These are phyloP conservation scores for Tanozyma kutaoensis DNA, from an alignment of 805 yeast species.

Conservation along the genomic window DNA sequence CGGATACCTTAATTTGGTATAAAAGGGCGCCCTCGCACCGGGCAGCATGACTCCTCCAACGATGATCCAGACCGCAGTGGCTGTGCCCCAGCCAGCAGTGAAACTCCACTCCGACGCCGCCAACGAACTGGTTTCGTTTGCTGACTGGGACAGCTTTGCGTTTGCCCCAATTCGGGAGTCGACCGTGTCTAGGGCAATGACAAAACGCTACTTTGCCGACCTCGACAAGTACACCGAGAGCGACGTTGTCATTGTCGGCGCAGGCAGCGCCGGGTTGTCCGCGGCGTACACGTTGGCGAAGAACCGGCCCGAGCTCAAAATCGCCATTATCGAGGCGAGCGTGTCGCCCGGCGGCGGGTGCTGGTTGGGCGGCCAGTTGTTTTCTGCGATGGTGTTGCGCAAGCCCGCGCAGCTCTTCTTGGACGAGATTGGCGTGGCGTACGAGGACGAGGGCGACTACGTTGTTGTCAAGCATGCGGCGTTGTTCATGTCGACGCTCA, in stretches of 20 bases:
- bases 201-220: slow-evolving; percentile 58
- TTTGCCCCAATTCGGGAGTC: slow-evolving; percentile 69
- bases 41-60: slow-evolving; percentile 21
- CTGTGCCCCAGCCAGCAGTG: too few species aligned
- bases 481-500: slow-evolving; percentile 55
- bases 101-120: neutral
- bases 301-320: slow-evolving; percentile 62
- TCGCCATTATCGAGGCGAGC: slow-evolving; percentile 60
- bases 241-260: slow-evolving; percentile 66
- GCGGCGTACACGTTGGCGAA: slow-evolving; percentile 66
- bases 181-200: slow-evolving; percentile 72
- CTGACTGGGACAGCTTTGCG: slow-evolving; percentile 58
- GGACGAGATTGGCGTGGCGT: slow-evolving; percentile 48
- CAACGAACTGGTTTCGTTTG: slow-evolving; percentile 15
- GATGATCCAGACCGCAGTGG: slow-evolving; percentile 12
- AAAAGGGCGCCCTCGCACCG: neutral
- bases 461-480: slow-evolving; percentile 78
- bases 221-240: slow-evolving; percentile 63
- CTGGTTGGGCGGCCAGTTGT: slow-evolving; percentile 66
- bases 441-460: slow-evolving; percentile 70
- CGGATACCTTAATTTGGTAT: neutral
- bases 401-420: slow-evolving; percentile 66
- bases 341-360: slow-evolving; percentile 78
- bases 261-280: slow-evolving; percentile 65
- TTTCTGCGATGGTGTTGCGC: slow-evolving; percentile 68